These are phyloP conservation scores for Fragaria iinumae DNA, from an alignment of 306 rosid species.

Conservation along the genomic window DNA sequence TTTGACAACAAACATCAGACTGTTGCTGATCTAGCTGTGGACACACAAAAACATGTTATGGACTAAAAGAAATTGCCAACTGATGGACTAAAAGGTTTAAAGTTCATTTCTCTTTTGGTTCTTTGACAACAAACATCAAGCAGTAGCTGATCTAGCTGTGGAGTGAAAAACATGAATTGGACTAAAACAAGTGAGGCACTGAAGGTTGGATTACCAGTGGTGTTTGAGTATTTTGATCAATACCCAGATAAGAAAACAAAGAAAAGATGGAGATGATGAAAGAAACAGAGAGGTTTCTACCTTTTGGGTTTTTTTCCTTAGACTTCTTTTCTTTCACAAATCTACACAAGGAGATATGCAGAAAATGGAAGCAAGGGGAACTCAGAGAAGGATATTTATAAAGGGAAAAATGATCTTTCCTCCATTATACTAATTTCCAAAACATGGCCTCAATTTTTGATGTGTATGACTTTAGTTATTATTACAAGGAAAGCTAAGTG, in stretches of 20 bases:
- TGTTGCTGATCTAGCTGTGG: constrained; percentile 40
- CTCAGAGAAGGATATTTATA: constrained; percentile 60
- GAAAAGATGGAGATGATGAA: constrained; percentile 30
- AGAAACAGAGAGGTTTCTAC: constrained; percentile 45
- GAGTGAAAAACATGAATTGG: constrained; percentile 35
- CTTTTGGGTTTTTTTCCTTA: constrained; percentile 30
- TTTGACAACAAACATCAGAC: constrained; percentile 14
- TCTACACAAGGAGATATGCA: constrained; percentile 41
- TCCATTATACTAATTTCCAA: constrained; percentile 48
- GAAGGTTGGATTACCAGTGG: constrained; percentile 33
- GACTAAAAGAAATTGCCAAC: constrained; percentile 35
- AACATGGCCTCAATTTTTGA: constrained; percentile 9
- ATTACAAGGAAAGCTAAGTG: not conserved
- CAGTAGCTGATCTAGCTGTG: constrained; percentile 39
- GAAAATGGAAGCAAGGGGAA: constrained; percentile 58
- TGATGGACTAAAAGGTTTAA: not conserved
- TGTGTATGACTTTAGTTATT: not conserved
- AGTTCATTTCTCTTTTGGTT: constrained; percentile 2
- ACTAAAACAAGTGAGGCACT: constrained; percentile 52
- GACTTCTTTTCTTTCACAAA: constrained; percentile 28
- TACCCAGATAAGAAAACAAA: constrained; percentile 57
- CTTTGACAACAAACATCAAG: constrained; percentile 19
- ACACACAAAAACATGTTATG: constrained; percentile 32
- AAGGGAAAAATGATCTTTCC: constrained; percentile 50
- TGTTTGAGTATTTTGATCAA: constrained; percentile 51